Conservation (phyloP, 768 basidiomycete species). For the Filobasidium floriforme region DNA sequence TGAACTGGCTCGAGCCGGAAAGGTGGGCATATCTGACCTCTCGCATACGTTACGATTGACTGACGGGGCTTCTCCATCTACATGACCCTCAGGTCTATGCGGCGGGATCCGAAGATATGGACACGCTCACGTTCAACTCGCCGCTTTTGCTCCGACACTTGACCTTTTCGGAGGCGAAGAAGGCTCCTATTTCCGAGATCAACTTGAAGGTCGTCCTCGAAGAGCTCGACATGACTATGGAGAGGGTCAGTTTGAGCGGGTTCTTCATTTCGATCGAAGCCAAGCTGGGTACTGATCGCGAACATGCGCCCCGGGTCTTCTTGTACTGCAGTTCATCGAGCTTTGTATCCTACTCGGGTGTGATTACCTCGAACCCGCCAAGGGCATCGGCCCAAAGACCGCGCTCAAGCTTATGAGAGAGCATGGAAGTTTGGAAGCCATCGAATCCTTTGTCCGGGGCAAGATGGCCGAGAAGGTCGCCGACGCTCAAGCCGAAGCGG, state of each 20-base stretch:
- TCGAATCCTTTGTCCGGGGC: constrained; percentile 69
- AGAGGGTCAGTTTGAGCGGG: constrained; percentile 54
- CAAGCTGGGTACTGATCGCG: background rate
- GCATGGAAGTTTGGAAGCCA: constrained; percentile 60
- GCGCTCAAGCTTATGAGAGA: constrained; percentile 88
- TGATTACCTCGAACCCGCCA: constrained; percentile 98
- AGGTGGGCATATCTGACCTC: constrained; percentile 50
- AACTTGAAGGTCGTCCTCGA: constrained; percentile 71
- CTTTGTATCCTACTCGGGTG: constrained; percentile 93
- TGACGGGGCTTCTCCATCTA: background rate
- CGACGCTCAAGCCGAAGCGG: constrained; percentile 26
- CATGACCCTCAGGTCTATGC: constrained; percentile 66
- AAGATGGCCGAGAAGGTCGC: constrained; percentile 52
- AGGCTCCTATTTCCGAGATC: constrained; percentile 90
- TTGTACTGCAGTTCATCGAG: constrained; percentile 69
- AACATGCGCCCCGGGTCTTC: background rate
- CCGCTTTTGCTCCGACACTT: constrained; percentile 90
- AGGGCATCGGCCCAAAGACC: constrained; percentile 89
- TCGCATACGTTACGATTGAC: too few relatives aligned
- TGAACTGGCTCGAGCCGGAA: constrained; percentile 90
- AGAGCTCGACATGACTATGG: constrained; percentile 88
- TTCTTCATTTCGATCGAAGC: background rate
- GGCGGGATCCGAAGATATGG: constrained; percentile 99
- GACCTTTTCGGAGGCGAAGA: constrained; percentile 96
- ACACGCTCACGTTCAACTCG: constrained; percentile 89